Conservation (phyloP, 352 stramenopile genomes). For the Phytophthora kernoviae region DNA sequence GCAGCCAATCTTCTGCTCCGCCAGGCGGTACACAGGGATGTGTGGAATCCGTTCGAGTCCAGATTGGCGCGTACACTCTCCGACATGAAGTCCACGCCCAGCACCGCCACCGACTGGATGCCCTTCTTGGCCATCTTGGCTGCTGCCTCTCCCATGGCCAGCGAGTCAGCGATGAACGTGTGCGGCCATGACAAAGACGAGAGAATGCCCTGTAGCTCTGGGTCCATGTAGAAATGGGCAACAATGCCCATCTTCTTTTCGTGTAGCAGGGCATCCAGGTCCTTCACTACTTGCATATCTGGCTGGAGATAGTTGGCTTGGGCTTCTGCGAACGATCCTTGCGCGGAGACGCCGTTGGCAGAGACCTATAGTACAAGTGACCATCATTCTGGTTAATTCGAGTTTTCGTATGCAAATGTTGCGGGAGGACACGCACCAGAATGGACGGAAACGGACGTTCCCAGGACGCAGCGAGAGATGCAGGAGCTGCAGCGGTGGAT, state of each 20-base stretch:
- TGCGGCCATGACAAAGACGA: slow-evolving; percentile 87
- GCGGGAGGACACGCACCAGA: slow-evolving; percentile 44
- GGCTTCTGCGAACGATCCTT: slow-evolving; percentile 89
- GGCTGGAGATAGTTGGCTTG: slow-evolving; percentile 89
- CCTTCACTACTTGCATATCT: slow-evolving; percentile 84
- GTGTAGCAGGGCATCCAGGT: slow-evolving; percentile 86
- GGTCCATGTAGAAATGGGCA: slow-evolving; percentile 99
- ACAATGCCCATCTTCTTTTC: slow-evolving; percentile 96
- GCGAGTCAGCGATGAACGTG: slow-evolving; percentile 95
- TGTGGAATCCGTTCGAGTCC: slow-evolving; percentile 91
- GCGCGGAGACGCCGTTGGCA: slow-evolving; percentile 71
- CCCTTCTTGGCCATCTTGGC: slow-evolving; percentile 93
- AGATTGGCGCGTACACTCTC: slow-evolving; percentile 95
- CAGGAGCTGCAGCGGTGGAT: slow-evolving; percentile 36
- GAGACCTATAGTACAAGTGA: slow-evolving; percentile 55
- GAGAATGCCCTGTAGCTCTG: slow-evolving; percentile 93
- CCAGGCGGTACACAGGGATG: slow-evolving; percentile 95
- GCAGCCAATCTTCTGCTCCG: slow-evolving; percentile 93
- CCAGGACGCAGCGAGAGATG: slow-evolving; percentile 70
- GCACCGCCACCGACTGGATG: slow-evolving; percentile 92
- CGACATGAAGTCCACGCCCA: slow-evolving; percentile 99
- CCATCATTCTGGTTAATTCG: slow-evolving; percentile 18
- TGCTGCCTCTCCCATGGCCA: slow-evolving; percentile 97
- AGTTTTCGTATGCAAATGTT: not conserved
- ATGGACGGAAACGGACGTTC: slow-evolving; percentile 82